Evolutionary conservation across 2,329 filamentous ascomycete species (phyloP).

Genomic region (Apiospora rasikravindrae): DNA sequence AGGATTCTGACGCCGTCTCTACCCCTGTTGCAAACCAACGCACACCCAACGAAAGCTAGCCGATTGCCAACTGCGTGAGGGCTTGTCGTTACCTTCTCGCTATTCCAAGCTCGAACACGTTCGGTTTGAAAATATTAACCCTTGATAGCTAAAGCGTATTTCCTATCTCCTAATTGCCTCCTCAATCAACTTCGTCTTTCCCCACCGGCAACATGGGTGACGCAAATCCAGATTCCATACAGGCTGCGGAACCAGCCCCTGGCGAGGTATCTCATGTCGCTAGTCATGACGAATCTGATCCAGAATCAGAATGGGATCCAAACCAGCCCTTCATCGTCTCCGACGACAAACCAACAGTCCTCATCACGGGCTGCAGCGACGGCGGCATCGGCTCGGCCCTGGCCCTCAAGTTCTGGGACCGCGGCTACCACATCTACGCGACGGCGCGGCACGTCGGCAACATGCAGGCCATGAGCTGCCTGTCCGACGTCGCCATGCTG

Average conservation of each 20-base stretch:
- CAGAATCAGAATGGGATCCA: not conserved
- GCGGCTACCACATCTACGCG: constrained; percentile 20
- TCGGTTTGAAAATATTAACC: not conserved
- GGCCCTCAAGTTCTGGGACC: constrained; percentile 14
- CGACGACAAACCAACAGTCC: constrained; percentile 8
- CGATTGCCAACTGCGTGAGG: not conserved
- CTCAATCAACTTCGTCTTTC: not conserved
- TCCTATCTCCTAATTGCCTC: not conserved
- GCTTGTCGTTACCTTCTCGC: no score
- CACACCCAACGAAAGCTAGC: not conserved
- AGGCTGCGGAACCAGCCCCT: not conserved
- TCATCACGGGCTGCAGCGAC: constrained; percentile 23
- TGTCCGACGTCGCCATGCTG: not conserved
- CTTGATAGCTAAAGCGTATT: not conserved
- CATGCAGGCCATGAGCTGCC: not conserved
- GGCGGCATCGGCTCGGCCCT: constrained; percentile 23
- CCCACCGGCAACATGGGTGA: not conserved
- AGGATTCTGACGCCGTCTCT: no score
- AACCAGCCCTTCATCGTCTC: not conserved
- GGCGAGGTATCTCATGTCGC: no score
- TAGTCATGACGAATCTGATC: not conserved
- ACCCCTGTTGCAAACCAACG: not conserved
- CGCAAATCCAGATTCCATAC: not conserved
- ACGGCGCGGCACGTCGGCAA: constrained; percentile 20
- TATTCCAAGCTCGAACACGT: not conserved